A percentile compares a stretch with the other conserved stretches of the same genome.
phyloP scores from a whole-genome alignment of 495 filamentous ascomycete species.

The Lasiosphaeriaceae sp. region DNA sequence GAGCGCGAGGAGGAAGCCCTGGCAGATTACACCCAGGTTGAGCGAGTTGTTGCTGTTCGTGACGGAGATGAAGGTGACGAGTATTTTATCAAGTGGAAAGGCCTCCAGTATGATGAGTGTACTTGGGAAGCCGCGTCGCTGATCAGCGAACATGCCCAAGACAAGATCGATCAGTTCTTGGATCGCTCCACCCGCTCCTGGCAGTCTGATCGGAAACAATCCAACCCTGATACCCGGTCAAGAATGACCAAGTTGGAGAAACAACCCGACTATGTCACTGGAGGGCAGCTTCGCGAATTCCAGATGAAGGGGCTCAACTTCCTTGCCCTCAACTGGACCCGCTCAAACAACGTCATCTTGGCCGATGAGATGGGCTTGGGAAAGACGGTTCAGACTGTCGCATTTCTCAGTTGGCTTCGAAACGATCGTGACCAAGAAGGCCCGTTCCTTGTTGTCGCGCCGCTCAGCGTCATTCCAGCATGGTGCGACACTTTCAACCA shows the following conservation, averaged over 20 bases:
- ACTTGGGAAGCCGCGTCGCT: conserved; percentile 87
- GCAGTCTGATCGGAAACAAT: conserved; percentile 68
- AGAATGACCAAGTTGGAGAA: conserved; percentile 67
- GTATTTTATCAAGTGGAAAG: conserved; percentile 92
- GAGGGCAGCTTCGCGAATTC: conserved; percentile 86
- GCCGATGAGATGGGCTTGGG: conserved; percentile 98
- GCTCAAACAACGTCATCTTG: conserved; percentile 87
- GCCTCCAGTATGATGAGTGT: conserved; percentile 82
- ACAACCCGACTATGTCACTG: conserved; percentile 80
- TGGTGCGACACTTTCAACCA: conserved; percentile 98
- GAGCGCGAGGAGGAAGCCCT: conserved; percentile 81
- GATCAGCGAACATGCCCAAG: conserved; percentile 71
- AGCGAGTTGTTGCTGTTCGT: conserved; percentile 80
- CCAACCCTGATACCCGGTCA: conserved; percentile 67
- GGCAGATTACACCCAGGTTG: conserved; percentile 81
- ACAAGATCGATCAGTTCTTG: conserved; percentile 84
- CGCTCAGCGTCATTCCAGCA: conserved; percentile 90
- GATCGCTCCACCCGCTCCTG: conserved; percentile 73
- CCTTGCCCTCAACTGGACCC: conserved; percentile 89
- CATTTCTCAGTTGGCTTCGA: conserved; percentile 97
- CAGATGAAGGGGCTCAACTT: conserved; percentile 94
- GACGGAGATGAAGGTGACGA: conserved; percentile 72
- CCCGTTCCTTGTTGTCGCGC: conserved; percentile 92
- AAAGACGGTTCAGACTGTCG: conserved; percentile 96
- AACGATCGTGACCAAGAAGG: conserved; percentile 87